Evolutionary conservation across 768 basidiomycete species (phyloP), one percentile per base, ranked within the genome.

Genomic region (Auriscalpium vulgare): DNA sequence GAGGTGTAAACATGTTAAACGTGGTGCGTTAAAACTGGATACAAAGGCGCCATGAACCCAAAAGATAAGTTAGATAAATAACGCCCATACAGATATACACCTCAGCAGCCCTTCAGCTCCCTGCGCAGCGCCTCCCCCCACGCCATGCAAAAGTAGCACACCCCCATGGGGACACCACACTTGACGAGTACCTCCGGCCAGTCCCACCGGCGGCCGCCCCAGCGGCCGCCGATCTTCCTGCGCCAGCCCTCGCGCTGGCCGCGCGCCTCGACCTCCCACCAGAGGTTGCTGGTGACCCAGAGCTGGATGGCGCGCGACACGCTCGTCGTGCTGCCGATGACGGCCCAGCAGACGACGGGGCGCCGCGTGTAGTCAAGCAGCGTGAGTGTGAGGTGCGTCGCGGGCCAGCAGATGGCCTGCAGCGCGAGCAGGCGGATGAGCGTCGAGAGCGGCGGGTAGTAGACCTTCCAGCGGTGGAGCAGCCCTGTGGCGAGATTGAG

Each of bases 331-430:
- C 87, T 93, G 0, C 87, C 94, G 49, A 97, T 88, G 10, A 87
- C 80, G 4, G 91, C 87, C 95, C 95, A 98, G 51, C 83, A 87
- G 5, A 88, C 72, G n/a, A 91, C 84, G 0, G 93, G 91, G 9
- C 93, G 80, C 37, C 74, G 75, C 16, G 79, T 77, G 53, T 83
- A 75, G 35, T 85, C 84, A 47, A 97, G 76, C 50, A 93, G 71
- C 53, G 76, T 79, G 36, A 95, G 82, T 1, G 91, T 95, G 40
- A 91, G 70, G 61, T 91, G 88, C 5, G 94, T 97, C 4, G 91
- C 86, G 2, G 92, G 91, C 94, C 94, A 97, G 72, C 95, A 97
- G 57, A 98, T 94, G 16, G 91, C 90, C 67, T 97, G 95, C 0
- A 98, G 76, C 0, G 91, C 95, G 54, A 97, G 78, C 4, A 97